Evolutionary conservation across 2,329 filamentous ascomycete species (phyloP).

Genomic region (Penicillium sp.): DNA sequence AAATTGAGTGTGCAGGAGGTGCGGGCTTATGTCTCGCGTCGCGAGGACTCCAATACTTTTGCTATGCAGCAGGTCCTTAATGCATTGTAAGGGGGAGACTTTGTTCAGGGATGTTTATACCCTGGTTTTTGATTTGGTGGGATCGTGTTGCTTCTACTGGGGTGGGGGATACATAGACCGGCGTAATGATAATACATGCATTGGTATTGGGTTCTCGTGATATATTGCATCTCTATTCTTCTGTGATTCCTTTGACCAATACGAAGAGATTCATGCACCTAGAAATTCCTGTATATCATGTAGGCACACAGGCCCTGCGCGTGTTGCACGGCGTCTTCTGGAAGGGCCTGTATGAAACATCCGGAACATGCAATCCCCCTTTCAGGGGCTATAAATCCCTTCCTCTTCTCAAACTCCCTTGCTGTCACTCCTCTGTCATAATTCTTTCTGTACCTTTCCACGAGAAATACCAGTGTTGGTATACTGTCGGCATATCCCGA

Average conservation of each 20-base stretch:
- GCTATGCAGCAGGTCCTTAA: conserved; percentile 77
- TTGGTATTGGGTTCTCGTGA: neutral
- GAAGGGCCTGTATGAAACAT: neutral
- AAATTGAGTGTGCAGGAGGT: conserved; percentile 45
- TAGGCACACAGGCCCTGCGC: neutral
- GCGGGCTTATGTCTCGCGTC: conserved; percentile 70
- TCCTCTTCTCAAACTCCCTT: neutral
- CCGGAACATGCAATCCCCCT: neutral
- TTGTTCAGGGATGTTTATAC: conserved; percentile 1
- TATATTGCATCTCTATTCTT: neutral
- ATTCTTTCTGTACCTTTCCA: neutral
- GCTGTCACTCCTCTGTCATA: no score
- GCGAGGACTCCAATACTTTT: conserved; percentile 72
- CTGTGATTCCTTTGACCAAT: neutral
- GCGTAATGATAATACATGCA: conserved; percentile 1
- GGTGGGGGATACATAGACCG: neutral
- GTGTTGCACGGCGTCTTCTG: neutral
- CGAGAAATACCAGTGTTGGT: neutral
- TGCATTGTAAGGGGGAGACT: conserved; percentile 41
- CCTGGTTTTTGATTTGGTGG: neutral
- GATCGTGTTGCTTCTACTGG: neutral
- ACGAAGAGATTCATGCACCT: neutral
- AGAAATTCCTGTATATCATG: no score
- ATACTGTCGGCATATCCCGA: neutral
- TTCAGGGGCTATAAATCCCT: neutral